phyloP scores from a whole-genome alignment of 2,329 filamentous ascomycete species.

The Penicillium sp. region DNA sequence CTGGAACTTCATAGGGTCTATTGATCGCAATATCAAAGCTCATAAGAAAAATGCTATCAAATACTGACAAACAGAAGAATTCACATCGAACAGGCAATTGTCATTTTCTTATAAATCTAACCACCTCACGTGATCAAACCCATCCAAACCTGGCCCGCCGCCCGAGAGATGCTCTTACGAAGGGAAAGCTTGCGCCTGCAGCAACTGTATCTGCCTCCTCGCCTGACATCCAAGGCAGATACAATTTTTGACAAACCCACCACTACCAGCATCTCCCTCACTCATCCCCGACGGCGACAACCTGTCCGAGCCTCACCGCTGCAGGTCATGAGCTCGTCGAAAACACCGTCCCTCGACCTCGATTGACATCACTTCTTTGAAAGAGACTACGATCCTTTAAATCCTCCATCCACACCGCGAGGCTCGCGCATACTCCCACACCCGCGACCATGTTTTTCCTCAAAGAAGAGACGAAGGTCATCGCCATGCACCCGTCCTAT shows the following conservation, averaged over 20 bases:
- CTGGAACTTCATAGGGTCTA: too few relatives aligned
- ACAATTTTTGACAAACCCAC: slow-evolving; percentile 3
- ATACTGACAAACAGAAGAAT: too few relatives aligned
- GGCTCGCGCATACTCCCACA: slow-evolving; percentile 3
- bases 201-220: slow-evolving; percentile 13
- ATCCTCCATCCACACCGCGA: neutral
- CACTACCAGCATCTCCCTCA: neutral
- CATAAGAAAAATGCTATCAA: too few relatives aligned
- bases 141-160: slow-evolving; percentile 11
- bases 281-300: slow-evolving; percentile 3
- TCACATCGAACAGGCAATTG: neutral
- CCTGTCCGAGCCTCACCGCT: slow-evolving; percentile 4
- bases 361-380: slow-evolving; percentile 6
- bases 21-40: too few relatives aligned
- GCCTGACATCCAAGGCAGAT: slow-evolving; percentile 11
- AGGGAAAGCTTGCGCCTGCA: slow-evolving; percentile 13
- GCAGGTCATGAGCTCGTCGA: slow-evolving; percentile 15
- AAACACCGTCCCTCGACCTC: slow-evolving; percentile 14
- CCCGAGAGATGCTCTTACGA: slow-evolving; percentile 8
- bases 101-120: neutral
- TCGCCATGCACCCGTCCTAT: slow-evolving; percentile 94
- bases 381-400: neutral
- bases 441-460: slow-evolving; percentile 85
- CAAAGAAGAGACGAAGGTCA: slow-evolving; percentile 91
- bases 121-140: slow-evolving; percentile 2